Evolutionary conservation across 371 early-diverging fungal species (phyloP).

Genomic region (Actinomortierella ambigua): DNA sequence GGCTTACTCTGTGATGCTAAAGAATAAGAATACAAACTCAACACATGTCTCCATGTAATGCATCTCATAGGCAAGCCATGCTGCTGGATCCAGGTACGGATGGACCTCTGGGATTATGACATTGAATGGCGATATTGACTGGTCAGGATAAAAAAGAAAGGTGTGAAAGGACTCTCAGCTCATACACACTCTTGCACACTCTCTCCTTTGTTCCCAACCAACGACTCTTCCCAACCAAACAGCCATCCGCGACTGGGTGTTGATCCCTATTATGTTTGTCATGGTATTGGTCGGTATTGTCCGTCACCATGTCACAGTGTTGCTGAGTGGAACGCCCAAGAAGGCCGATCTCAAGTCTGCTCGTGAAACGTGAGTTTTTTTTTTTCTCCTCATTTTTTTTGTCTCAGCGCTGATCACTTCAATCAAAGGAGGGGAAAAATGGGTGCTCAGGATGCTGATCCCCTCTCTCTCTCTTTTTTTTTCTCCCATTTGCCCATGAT

Average conservation of each 20-base stretch:
- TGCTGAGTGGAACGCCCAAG: conserved; percentile 82
- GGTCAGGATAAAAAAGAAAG: too few species aligned
- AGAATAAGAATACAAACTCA: background rate
- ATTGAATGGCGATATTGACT: too few species aligned
- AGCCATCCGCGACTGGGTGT: conserved; percentile 93
- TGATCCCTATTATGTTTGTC: conserved; percentile 94
- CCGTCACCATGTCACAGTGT: conserved; percentile 89
- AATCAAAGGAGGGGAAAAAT: background rate
- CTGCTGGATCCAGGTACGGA: conserved; percentile 47
- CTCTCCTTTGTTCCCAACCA: too few species aligned
- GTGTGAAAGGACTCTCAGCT: too few species aligned
- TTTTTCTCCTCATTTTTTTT: background rate
- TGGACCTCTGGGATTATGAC: too few species aligned
- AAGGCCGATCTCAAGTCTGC: conserved; percentile 76
- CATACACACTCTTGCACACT: too few species aligned
- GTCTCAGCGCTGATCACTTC: background rate
- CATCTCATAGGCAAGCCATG: conserved; percentile 40
- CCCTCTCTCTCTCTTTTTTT: background rate
- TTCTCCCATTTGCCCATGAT: background rate
- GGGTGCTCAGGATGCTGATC: background rate
- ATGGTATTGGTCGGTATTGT: conserved; percentile 96
- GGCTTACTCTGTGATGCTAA: too few species aligned
- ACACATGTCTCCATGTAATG: background rate
- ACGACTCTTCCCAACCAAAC: background rate
- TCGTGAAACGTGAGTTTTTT: conserved; percentile 67